These are phyloP conservation scores for Paracoccidioides brasiliensis DNA, from an alignment of 2,329 filamentous ascomycete genomes.

Conservation along the genomic window DNA sequence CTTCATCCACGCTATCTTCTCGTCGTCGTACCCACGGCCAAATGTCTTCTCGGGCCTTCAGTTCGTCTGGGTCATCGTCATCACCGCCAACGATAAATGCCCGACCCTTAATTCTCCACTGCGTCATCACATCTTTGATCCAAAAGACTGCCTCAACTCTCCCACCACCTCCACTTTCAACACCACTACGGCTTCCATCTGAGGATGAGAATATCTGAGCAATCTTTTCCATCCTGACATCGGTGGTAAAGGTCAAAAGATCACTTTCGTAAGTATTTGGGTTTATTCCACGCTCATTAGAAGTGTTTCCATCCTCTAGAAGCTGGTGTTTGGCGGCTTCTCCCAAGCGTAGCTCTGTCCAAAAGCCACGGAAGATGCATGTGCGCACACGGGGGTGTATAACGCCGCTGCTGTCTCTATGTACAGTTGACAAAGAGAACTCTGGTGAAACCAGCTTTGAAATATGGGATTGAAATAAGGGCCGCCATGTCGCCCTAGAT, in stretches of 20 bases:
- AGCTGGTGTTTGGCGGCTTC: slow-evolving; percentile 61
- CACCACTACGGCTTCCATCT: slow-evolving; percentile 34
- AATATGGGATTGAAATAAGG: slow-evolving; percentile 1
- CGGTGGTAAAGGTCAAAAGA: slow-evolving; percentile 71
- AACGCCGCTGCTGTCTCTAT: slow-evolving; percentile 4
- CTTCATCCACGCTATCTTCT: slow-evolving; percentile 16
- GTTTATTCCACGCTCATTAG: slow-evolving; percentile 37
- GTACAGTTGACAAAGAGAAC: slow-evolving; percentile 10
- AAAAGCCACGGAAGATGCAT: slow-evolving; percentile 78
- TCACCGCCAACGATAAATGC: slow-evolving; percentile 67
- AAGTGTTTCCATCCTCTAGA: slow-evolving; percentile 27
- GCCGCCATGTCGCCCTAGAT: background rate
- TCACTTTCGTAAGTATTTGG: slow-evolving; percentile 61
- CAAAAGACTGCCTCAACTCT: slow-evolving; percentile 77
- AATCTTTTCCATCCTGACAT: slow-evolving; percentile 75
- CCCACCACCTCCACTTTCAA: slow-evolving; percentile 49
- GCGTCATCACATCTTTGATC: slow-evolving; percentile 54
- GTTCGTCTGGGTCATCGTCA: slow-evolving; percentile 39
- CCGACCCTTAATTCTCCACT: slow-evolving; percentile 73
- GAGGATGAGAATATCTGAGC: slow-evolving; percentile 51
- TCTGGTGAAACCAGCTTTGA: background rate
- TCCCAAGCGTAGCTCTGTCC: slow-evolving; percentile 50
- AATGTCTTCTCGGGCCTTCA: slow-evolving; percentile 41
- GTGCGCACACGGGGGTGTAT: slow-evolving; percentile 50
- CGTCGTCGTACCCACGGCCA: slow-evolving; percentile 41